phyloP scores from a whole-genome alignment of 225 moss, liverwort and hornwort genomes.

The Sphagnum tenellum region DNA sequence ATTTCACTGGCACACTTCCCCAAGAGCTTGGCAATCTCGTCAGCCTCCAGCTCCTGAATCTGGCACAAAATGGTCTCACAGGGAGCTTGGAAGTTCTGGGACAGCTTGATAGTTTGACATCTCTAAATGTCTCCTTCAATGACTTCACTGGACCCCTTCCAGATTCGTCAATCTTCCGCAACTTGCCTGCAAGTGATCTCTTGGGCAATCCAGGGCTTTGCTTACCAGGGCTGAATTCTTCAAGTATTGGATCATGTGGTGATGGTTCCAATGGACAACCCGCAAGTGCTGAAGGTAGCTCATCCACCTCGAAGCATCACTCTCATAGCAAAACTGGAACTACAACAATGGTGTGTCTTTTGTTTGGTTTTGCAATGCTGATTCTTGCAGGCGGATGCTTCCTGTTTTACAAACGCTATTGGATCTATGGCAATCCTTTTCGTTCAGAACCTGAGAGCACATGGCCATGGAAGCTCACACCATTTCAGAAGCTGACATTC shows the following conservation, averaged over 20 bases:
- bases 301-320: neutral
- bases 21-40: conserved; percentile 32
- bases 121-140: neutral
- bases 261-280: too few species aligned
- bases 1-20: conserved; percentile 36
- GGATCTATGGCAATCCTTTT: conserved; percentile 27
- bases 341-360: conserved; percentile 35
- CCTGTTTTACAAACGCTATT: conserved; percentile 44
- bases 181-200: conserved; percentile 26
- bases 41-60: conserved; percentile 27
- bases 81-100: conserved; percentile 11
- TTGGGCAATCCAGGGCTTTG: conserved; percentile 29
- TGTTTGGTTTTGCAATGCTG: conserved; percentile 43
- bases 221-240: neutral
- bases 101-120: neutral
- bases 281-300: too few species aligned
- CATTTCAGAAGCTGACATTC: conserved; percentile 44
- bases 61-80: conserved; percentile 24
- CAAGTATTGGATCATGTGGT: too few species aligned
- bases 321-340: conserved; percentile 32
- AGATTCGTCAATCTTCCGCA: conserved; percentile 32
- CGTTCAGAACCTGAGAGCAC: conserved; percentile 21
- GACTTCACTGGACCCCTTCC: conserved; percentile 10
- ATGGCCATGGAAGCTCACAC: conserved; percentile 47
- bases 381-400: conserved; percentile 39